phyloP scores from a whole-genome alignment of 2,329 filamentous ascomycete species.

The Venturia pyrina region DNA sequence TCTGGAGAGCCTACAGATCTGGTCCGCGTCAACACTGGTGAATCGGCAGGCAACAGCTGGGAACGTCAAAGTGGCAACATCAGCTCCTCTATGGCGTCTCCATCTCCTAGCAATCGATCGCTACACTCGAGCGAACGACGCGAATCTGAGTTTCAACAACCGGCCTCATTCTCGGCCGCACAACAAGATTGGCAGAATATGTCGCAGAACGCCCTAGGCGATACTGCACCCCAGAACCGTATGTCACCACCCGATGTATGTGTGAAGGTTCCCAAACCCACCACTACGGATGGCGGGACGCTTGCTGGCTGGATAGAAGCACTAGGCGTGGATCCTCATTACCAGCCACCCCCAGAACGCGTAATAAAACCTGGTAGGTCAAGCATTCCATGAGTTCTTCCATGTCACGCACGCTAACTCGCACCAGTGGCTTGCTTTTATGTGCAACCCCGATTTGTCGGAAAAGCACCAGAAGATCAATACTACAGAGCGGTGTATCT shows the following conservation, averaged over 20 bases:
- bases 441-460: slow-evolving; percentile 48
- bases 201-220: slow-evolving; percentile 42
- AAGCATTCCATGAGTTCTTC: slow-evolving; percentile 12
- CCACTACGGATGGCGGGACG: slow-evolving; percentile 49
- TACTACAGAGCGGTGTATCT: slow-evolving; percentile 83
- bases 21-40: slow-evolving; percentile 38
- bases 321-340: slow-evolving; percentile 76
- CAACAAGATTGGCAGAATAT: slow-evolving; percentile 50
- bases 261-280: slow-evolving; percentile 43
- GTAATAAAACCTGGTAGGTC: slow-evolving; percentile 53
- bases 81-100: slow-evolving; percentile 44
- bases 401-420: slow-evolving; percentile 13
- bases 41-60: slow-evolving; percentile 36
- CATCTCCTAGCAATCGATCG: slow-evolving; percentile 38
- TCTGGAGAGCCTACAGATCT: slow-evolving; percentile 57
- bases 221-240: slow-evolving; percentile 24
- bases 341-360: slow-evolving; percentile 67
- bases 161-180: slow-evolving; percentile 33
- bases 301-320: slow-evolving; percentile 83
- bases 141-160: slow-evolving; percentile 31
- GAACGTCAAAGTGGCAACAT: slow-evolving; percentile 43
- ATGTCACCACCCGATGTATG: slow-evolving; percentile 24
- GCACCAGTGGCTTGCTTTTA: slow-evolving; percentile 76
- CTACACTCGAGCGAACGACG: slow-evolving; percentile 28
- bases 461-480: slow-evolving; percentile 41